Base-by-base conservation (phyloP, 345 rosid genomes). In the Microcos paniculata region DNA sequence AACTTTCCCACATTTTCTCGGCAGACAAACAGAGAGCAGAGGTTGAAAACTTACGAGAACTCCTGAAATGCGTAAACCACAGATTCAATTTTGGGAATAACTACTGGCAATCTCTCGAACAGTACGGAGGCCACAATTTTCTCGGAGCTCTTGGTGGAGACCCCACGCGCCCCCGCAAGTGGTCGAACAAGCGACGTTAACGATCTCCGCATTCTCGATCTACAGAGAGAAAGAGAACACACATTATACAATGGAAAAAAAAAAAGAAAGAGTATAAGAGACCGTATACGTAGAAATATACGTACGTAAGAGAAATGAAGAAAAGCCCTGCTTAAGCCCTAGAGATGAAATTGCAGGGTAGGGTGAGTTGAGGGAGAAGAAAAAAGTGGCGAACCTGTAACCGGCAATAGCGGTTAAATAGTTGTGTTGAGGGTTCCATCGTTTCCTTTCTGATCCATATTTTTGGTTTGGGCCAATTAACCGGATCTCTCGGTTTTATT, bases 71-170 rank as follows among this genome's bases (percentile, higher is more conserved):
- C 89, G 81, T 89, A 93, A 56, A 92, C 91, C 58, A 85, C 88
- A 12, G 98, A 97, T 77, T 96, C 98, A 33, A 94, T 90, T 84
- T 92, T 88, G 23, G 98, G 99, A 55, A 93, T 78, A 56, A 96
- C 97, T 56, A 96, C 95, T 1, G 97, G 98, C 68, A 93, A 78
- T 79, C 99, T 87, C 92, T 93, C 99, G 68, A 96, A 96, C 55
- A 93, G 83, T 19, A 96, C 98, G n/a, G 97, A 93, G 24, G 98
- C 97, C 35, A 93, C 89, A 33, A 96, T 83, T 78, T 90, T 88
- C 28, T 90, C 92, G n/a, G 98, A 78, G 81, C 78, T 85, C 70
- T 92, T 85, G 76, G 93, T 85, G 78, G 87, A 84, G 72, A 90
- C 88, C 33, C 89, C 85, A 71, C 95, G 79, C 42, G 62, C 77